Percentiles rank a stretch among this genome's conserved stretches.
These are phyloP conservation scores for Linderina pennispora DNA, from an alignment of 192 early-diverging fungal species.

Conservation along the genomic window DNA sequence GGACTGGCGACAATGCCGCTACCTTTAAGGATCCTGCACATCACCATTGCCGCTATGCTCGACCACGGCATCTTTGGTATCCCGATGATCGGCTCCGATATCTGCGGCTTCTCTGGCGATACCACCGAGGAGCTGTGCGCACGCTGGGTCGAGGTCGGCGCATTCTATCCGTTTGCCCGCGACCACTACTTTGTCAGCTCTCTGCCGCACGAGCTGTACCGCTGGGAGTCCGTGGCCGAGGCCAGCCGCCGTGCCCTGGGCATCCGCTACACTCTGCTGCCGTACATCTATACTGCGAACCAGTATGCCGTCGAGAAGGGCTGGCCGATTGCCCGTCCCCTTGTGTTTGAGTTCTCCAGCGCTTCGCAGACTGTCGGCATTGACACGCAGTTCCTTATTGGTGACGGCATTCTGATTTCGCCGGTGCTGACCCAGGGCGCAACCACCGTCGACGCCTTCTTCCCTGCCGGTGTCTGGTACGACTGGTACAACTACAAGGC, in stretches of 20 bases:
- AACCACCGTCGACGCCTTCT: too few relatives aligned
- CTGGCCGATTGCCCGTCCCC: constrained; percentile 49
- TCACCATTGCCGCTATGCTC: constrained; percentile 54
- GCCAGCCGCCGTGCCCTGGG: constrained; percentile 46
- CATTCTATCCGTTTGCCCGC: constrained; percentile 59
- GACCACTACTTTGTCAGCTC: constrained; percentile 54
- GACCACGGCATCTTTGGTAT: constrained; percentile 65
- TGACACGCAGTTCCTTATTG: too few relatives aligned
- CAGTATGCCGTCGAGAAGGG: constrained; percentile 46
- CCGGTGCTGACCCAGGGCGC: too few relatives aligned
- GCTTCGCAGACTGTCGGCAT: too few relatives aligned
- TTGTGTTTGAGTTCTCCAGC: constrained; percentile 54
- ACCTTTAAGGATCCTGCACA: constrained; percentile 51
- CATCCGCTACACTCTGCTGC: constrained; percentile 54
- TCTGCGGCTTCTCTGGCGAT: constrained; percentile 60
- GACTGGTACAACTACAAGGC: too few relatives aligned
- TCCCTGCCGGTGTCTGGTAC: too few relatives aligned
- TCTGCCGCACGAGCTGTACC: constrained; percentile 54
- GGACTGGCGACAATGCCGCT: constrained; percentile 57
- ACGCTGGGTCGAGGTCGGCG: constrained; percentile 58
- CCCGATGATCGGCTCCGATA: constrained; percentile 62
- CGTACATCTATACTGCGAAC: constrained; percentile 55
- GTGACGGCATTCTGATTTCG: too few relatives aligned
- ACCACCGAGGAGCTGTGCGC: constrained; percentile 58
- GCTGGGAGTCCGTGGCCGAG: constrained; percentile 51